These are phyloP conservation scores for Arxiozyma bovina DNA, from an alignment of 1,139 yeast genomes.

Conservation along the genomic window DNA sequence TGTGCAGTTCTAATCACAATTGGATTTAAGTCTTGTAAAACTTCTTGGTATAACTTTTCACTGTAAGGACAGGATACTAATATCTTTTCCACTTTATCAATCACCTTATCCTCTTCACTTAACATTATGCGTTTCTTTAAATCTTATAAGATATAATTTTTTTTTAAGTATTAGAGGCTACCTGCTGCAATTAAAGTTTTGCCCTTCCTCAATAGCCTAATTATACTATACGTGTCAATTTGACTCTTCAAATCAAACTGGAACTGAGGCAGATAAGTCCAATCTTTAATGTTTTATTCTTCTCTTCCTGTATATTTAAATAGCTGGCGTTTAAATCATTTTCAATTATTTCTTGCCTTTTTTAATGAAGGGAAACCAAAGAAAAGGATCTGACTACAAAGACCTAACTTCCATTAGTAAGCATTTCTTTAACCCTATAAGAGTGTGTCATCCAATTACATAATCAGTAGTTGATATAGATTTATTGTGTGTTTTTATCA, in stretches of 20 bases:
- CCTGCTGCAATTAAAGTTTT: no score
- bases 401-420: not conserved
- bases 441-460: no score
- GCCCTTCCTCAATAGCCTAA: no score
- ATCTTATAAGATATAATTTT: no score
- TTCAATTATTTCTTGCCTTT: not conserved
- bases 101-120: constrained; percentile 4
- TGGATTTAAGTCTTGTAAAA: constrained; percentile 15
- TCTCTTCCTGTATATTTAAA: no score
- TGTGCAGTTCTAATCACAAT: constrained; percentile 21
- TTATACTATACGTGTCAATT: no score
- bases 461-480: no score
- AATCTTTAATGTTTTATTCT: not conserved
- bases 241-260: not conserved
- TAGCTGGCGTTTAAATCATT: no score
- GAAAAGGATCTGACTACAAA: no score
- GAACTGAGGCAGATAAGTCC: not conserved
- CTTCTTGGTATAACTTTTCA: constrained; percentile 4
- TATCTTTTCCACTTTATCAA: constrained; percentile 6
- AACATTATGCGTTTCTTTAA: constrained; percentile 1
- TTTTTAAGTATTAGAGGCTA: no score
- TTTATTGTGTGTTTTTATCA: no score
- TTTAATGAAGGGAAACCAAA: not conserved
- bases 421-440: not conserved
- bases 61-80: constrained; percentile 7